These are phyloP conservation scores for Kluyveromyces dobzhanskii DNA, from an alignment of 805 yeast genomes.

Conservation along the genomic window DNA sequence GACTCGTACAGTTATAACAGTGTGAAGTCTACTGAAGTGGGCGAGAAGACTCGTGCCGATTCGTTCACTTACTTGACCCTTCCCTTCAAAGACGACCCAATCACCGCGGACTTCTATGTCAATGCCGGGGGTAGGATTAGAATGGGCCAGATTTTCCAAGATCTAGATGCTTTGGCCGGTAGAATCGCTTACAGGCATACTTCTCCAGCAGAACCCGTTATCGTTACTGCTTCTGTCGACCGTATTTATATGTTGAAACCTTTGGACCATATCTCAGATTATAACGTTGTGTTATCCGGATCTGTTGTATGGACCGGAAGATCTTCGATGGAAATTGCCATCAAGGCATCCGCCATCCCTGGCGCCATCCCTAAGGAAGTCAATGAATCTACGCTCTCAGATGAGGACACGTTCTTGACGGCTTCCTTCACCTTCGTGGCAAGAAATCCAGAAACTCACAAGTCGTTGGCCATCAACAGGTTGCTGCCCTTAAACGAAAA, in stretches of 20 bases:
- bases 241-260: constrained; percentile 80
- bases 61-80: constrained; percentile 62
- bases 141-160: constrained; percentile 91
- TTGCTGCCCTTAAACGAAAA: constrained; percentile 64
- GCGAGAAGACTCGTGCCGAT: constrained; percentile 68
- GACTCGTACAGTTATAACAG: constrained; percentile 65
- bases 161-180: constrained; percentile 89
- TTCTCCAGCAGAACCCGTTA: constrained; percentile 91
- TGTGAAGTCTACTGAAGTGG: constrained; percentile 61
- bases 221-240: constrained; percentile 93
- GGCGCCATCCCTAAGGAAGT: constrained; percentile 44
- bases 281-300: constrained; percentile 81
- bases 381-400: constrained; percentile 45
- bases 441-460: constrained; percentile 86
- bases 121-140: constrained; percentile 87
- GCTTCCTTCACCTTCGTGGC: constrained; percentile 96
- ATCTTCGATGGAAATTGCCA: constrained; percentile 91
- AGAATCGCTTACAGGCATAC: constrained; percentile 89
- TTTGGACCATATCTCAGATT: constrained; percentile 66
- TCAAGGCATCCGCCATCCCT: constrained; percentile 74
- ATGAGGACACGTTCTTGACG: constrained; percentile 65
- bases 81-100: constrained; percentile 78
- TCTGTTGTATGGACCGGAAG: constrained; percentile 90
- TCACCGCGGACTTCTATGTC: constrained; percentile 79
- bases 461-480: constrained; percentile 77